A percentile compares a stretch with the other conserved stretches of the same genome.
These are phyloP conservation scores for Inga oerstediana DNA, from an alignment of 306 rosid species.

Conservation along the genomic window DNA sequence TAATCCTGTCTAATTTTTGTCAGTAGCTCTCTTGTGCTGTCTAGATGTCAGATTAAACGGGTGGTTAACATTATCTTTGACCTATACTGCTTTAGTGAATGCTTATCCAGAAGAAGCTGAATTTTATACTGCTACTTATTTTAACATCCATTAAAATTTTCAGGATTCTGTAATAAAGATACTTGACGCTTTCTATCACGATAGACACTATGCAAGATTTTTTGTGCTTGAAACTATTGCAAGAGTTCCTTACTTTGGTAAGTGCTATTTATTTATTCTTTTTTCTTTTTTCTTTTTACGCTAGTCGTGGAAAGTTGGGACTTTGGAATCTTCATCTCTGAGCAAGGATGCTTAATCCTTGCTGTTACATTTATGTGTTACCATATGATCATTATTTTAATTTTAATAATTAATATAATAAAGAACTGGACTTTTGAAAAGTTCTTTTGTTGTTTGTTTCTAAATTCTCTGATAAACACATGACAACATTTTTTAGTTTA, in stretches of 20 bases:
- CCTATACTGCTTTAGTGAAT: background rate
- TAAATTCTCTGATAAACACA: background rate
- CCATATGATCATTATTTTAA: background rate
- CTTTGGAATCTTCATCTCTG: slow-evolving; percentile 10
- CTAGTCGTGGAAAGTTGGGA: background rate
- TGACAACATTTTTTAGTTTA: background rate
- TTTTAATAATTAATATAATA: background rate
- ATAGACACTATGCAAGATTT: slow-evolving; percentile 90
- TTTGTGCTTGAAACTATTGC: slow-evolving; percentile 96
- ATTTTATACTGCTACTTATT: background rate
- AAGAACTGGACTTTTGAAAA: background rate
- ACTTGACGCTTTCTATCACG: slow-evolving; percentile 76
- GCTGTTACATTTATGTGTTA: background rate
- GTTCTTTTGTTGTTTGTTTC: background rate
- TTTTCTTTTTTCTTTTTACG: background rate
- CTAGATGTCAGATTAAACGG: background rate
- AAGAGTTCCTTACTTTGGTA: slow-evolving; percentile 97
- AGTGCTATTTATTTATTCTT: slow-evolving; percentile 25
- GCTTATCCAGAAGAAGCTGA: background rate
- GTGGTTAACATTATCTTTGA: background rate
- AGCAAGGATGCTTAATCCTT: background rate
- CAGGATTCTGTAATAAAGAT: slow-evolving; percentile 91
- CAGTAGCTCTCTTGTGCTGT: background rate
- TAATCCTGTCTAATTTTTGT: background rate
- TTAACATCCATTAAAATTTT: slow-evolving; percentile 38